Percentiles rank a stretch among this genome's conserved stretches.
Evolutionary conservation across 2,329 filamentous ascomycete genomes (phyloP).

Genomic region (Fusarium solani-melongenae): DNA sequence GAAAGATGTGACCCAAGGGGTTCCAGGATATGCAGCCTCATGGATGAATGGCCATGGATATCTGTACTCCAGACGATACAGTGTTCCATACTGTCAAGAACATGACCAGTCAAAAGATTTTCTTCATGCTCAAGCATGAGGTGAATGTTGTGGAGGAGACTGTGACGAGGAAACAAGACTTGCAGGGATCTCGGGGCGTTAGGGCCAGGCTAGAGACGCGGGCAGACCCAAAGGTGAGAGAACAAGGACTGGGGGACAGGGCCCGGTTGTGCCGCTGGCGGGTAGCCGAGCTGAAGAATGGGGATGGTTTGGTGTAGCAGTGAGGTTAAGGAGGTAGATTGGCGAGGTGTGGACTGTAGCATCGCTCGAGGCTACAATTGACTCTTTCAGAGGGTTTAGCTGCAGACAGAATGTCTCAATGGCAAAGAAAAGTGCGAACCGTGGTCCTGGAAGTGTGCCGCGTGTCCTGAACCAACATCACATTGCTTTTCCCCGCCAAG

Average conservation of each 20-base stretch:
- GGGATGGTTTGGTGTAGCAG: neutral
- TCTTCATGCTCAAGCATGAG: neutral
- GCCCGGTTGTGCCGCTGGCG: neutral
- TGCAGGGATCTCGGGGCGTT: neutral
- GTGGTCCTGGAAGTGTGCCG: neutral
- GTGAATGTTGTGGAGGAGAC: neutral
- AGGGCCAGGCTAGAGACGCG: neutral
- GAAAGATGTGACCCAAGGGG: neutral
- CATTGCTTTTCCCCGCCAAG: neutral
- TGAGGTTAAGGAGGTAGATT: neutral
- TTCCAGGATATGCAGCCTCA: neutral
- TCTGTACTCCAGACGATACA: neutral
- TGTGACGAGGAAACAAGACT: neutral
- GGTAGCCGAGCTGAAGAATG: neutral
- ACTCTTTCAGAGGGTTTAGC: neutral
- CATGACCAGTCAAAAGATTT: neutral
- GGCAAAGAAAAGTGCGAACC: neutral
- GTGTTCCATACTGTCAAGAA: neutral
- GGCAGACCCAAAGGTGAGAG: neutral
- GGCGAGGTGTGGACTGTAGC: neutral
- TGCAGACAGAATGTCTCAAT: neutral
- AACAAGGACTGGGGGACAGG: neutral
- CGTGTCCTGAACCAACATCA: neutral
- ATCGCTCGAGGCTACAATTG: neutral
- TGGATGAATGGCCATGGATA: neutral